Base-by-base conservation (phyloP, 2,329 filamentous ascomycete genomes). In the Cordyceps militaris region DNA sequence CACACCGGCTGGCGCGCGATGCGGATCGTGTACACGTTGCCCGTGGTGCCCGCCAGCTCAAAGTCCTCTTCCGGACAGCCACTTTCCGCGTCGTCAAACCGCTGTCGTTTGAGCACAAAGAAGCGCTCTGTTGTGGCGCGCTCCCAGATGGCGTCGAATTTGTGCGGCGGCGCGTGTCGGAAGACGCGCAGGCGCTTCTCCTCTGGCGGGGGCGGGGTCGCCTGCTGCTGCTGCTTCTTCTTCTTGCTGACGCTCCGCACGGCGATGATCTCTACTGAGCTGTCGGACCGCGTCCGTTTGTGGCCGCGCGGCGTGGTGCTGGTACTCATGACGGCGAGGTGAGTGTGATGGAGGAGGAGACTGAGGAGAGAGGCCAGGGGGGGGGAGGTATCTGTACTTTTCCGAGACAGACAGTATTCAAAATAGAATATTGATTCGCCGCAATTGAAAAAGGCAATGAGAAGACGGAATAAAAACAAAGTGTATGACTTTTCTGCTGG, bases 11-110 rank as follows among this genome's bases (percentile, higher is more conserved):
- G 64, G n/a, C 73, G 73, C 3, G 72, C 71, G 54, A 88, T 77
- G 34, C 70, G 70, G 32, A 87, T 77, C 0, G 70, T 79, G 67
- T 88, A 88, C 58, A 88, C 74, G 61, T 87, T 87, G 16, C 84
- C 85, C 1, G 83, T 87, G 10, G 81, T 81, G 1, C 85, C 85
- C 0, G 84, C 81, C 60, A 88, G 72, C 58, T 82, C 74, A 49
- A 88, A 73, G 1, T 67, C 71, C 66, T 88, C 83, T 19, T 47
- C 42, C 52, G 52, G 52, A 14, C 52, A 55, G 38, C 10, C n/a
- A 9, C 77, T 71, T 0, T 76, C 77, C 43, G 69, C 74, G 1
- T 70, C 60, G 19, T 74, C 74, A 28, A 62, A 38, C 9, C 72
- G 70, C 2, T 63, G 66, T 16, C 78, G 73, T 1, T 66, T 68